Evolutionary conservation across 164 flowering plant genomes (phyloP), one percentile per base, ranked within the genome.

Genomic region (Chimonanthus praecox): DNA sequence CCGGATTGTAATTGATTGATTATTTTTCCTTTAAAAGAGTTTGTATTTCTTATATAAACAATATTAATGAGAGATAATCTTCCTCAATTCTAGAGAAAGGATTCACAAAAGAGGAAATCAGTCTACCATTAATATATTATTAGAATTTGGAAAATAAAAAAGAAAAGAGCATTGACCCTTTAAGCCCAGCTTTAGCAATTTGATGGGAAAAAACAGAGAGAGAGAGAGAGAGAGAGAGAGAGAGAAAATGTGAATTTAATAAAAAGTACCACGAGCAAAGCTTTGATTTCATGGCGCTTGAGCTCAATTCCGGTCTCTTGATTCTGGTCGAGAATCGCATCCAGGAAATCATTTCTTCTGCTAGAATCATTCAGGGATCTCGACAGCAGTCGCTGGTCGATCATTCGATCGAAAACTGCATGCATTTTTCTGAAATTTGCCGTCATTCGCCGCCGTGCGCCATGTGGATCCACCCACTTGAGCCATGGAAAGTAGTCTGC

Each of bases 401-500:
- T 74, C 44, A 78, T 58, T 0, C 58, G 71, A 44, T 74, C 80
- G 62, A 78, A 58, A 10, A 74, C 10, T 6, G n/a, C 72, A 44
- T 50, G 7, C 46, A 74, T 3, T 3, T 51, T 61, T 5, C 43
- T 21, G 63, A 21, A 43, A 54, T 6, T 8, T 49, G 9, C 18
- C 18, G 7, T 16, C 11, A 50, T 4, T 1, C 58, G 43, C 3
- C 60, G 65, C 44, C 67, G 21, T 4, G 68, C 45, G 2, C 79
- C 79, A 33, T 60, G 75, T 49, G 72, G 60, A 45, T 77, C 79
- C 5, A 72, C 47, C 0, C 3, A 3, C 49, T 72, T 62, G 16
- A 77, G 50, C 13, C 63, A 10, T 2, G 79, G 75, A 60, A 76
- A 76, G 49, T 46, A 76, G 62, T 76, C 78, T 10, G 71, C 7